Conservation (phyloP, 139 green algal genomes). For the Auxenochlorella pyrenoidosa region DNA sequence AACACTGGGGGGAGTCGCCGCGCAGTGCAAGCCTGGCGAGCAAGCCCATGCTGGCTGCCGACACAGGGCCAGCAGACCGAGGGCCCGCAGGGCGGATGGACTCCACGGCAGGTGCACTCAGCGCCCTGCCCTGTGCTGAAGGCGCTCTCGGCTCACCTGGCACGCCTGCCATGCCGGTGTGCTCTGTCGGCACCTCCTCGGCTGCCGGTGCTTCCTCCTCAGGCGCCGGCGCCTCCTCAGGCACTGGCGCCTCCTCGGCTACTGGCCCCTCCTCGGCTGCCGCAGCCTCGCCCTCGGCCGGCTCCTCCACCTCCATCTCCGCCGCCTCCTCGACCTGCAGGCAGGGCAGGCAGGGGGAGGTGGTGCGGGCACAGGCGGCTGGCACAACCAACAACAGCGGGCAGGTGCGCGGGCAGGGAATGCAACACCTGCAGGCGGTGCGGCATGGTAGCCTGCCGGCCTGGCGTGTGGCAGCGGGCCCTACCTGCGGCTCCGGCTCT, state of each 20-base stretch:
- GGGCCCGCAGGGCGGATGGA: no score
- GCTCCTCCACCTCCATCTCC: slow-evolving; percentile 22
- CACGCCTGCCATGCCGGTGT: slow-evolving; percentile 17
- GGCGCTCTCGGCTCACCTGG: slow-evolving; percentile 25
- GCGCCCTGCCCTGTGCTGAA: no score
- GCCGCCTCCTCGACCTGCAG: background rate
- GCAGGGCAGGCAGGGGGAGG: background rate
- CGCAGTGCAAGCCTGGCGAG: background rate
- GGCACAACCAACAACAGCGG: no score
- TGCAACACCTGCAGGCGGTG: no score
- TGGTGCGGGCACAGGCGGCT: background rate
- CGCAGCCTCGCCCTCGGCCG: background rate
- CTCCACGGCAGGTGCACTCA: no score
- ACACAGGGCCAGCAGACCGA: no score
- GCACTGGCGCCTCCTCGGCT: background rate
- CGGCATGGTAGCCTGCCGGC: no score
- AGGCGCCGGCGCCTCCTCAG: background rate
- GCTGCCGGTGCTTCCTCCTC: background rate
- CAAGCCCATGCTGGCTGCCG: background rate
- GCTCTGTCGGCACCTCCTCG: background rate
- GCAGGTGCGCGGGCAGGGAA: background rate
- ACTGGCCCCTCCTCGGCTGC: background rate
- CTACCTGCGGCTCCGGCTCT: background rate
- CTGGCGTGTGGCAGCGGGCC: no score
- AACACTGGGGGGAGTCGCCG: no score